These are phyloP conservation scores for Ceratobasidium sp. DNA, from an alignment of 1,284 basidiomycete genomes.

Conservation along the genomic window DNA sequence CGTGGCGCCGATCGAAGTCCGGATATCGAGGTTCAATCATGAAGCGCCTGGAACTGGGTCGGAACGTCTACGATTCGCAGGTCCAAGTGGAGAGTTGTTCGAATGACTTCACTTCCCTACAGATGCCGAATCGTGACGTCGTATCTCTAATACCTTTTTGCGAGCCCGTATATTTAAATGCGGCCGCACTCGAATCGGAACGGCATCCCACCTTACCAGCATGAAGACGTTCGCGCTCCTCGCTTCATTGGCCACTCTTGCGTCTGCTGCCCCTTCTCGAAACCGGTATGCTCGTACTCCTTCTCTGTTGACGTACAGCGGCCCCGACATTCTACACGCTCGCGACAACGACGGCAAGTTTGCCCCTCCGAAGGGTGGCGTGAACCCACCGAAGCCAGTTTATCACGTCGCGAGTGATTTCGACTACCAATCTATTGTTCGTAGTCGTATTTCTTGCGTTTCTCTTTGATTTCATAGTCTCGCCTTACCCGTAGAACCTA, in stretches of 20 bases:
- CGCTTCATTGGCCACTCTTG: constrained; percentile 2
- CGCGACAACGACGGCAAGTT: constrained; percentile 40
- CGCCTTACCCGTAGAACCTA: constrained; percentile 54
- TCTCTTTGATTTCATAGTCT: neutral
- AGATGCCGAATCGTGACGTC: constrained; percentile 2
- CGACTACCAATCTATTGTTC: constrained; percentile 71
- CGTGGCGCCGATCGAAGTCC: neutral
- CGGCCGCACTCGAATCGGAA: neutral
- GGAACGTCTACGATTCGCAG: constrained; percentile 1
- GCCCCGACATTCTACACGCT: constrained; percentile 1
- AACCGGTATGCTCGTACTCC: constrained; percentile 21
- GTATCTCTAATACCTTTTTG: neutral
- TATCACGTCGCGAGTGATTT: constrained; percentile 69
- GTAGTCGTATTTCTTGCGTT: constrained; percentile 36
- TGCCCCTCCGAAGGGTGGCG: constrained; percentile 34
- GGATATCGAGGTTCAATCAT: neutral
- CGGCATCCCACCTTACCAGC: neutral
- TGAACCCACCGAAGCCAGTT: constrained; percentile 60
- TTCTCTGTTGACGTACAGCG: constrained; percentile 23
- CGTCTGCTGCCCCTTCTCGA: constrained; percentile 31
- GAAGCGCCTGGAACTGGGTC: neutral
- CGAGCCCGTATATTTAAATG: constrained; percentile 6
- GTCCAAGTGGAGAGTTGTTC: neutral
- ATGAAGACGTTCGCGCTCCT: constrained; percentile 35
- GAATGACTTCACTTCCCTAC: constrained; percentile 24